These are phyloP conservation scores for Eucalyptus sp. DNA, from an alignment of 345 rosid genomes.

Conservation along the genomic window DNA sequence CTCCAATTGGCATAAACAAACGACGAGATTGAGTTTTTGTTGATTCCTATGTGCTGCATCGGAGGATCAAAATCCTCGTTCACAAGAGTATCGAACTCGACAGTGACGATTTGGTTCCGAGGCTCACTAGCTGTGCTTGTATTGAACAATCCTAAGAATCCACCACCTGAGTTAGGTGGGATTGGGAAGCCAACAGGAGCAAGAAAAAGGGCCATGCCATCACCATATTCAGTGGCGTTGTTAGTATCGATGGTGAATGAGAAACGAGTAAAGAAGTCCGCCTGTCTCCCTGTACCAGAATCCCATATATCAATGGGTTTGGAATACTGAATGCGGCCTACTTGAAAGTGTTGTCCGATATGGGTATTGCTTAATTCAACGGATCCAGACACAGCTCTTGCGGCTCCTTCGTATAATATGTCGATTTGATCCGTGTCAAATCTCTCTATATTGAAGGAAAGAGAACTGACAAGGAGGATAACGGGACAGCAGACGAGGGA, in stretches of 20 bases:
- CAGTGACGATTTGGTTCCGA: background rate
- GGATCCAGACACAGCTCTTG: too few relatives aligned
- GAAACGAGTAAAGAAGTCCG: background rate
- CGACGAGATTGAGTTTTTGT: too few relatives aligned
- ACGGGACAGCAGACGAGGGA: too few relatives aligned
- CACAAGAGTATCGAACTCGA: background rate
- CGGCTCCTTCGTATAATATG: too few relatives aligned
- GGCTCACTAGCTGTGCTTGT: background rate
- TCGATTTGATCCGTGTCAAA: too few relatives aligned
- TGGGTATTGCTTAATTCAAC: too few relatives aligned
- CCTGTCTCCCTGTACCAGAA: background rate
- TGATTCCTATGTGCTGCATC: too few relatives aligned
- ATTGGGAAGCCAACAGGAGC: background rate
- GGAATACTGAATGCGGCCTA: background rate
- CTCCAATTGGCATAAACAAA: too few relatives aligned
- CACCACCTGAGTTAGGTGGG: background rate
- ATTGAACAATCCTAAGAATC: background rate
- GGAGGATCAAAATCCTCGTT: rapidly evolving
- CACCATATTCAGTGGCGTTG: background rate
- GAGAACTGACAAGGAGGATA: too few relatives aligned
- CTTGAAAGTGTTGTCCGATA: too few relatives aligned
- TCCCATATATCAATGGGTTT: background rate
- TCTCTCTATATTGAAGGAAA: too few relatives aligned
- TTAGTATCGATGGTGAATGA: background rate
- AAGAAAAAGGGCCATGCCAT: background rate